Percentiles rank a stretch among this genome's conserved stretches.
Conservation (phyloP, 1,284 basidiomycete species). For the Schizophyllum commune region DNA sequence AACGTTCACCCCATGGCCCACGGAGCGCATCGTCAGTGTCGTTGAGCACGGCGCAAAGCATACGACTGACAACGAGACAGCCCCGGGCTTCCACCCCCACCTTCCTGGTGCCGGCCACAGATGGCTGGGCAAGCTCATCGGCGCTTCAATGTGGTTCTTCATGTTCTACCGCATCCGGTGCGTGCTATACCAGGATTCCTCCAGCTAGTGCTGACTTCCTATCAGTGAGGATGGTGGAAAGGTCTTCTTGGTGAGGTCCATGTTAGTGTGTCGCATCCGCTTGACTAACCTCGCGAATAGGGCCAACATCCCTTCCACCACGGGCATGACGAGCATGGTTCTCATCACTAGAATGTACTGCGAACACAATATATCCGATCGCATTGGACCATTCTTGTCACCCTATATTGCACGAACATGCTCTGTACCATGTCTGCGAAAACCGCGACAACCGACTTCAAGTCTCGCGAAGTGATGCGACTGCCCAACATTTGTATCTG, state of each 20-base stretch:
- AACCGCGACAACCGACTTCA: too few relatives aligned
- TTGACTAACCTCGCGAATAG: slow-evolving; percentile 28
- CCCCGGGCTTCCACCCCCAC: slow-evolving; percentile 78
- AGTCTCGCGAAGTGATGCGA: too few relatives aligned
- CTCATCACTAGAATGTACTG: slow-evolving; percentile 31
- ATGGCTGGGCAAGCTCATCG: slow-evolving; percentile 77
- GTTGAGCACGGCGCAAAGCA: slow-evolving; percentile 1
- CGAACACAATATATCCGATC: not conserved
- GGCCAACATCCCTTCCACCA: slow-evolving; percentile 49
- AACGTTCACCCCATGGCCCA: slow-evolving; percentile 16
- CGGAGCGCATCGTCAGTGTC: not conserved
- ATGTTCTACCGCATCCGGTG: slow-evolving; percentile 91
- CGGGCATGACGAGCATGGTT: slow-evolving; percentile 44
- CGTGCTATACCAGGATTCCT: slow-evolving; percentile 22
- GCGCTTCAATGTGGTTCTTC: slow-evolving; percentile 97
- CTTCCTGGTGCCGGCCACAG: slow-evolving; percentile 71
- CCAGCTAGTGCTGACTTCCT: slow-evolving; percentile 5
- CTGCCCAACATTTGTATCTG: too few relatives aligned
- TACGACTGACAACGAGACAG: slow-evolving; percentile 21
- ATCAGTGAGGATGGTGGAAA: slow-evolving; percentile 69
- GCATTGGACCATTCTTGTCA: not conserved
- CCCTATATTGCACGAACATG: too few relatives aligned
- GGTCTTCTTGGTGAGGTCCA: slow-evolving; percentile 41
- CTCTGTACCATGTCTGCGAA: too few relatives aligned
- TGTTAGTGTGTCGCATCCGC: slow-evolving; percentile 4